Evolutionary conservation across 352 stramenopile species (phyloP), one percentile per base, ranked within the genome.

Genomic region (Pythium rhizo-oryzae): DNA sequence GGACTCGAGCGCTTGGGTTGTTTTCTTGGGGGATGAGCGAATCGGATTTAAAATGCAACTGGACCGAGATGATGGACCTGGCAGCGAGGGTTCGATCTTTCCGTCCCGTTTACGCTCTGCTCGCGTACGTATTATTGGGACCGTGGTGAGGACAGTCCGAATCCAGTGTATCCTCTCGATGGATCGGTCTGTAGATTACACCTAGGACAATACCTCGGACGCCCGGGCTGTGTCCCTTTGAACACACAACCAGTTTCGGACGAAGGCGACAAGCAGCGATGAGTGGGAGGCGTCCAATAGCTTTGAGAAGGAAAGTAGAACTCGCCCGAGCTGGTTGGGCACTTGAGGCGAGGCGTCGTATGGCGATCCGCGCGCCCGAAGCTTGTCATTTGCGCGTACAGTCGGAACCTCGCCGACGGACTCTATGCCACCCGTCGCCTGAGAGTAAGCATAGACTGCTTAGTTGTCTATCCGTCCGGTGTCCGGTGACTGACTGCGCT

Each of bases 301-400:
- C 46, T 15, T 25, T 53, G 12, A 15, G 46, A 25, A 53, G 46
- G 21, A 53, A 25, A 53, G 46, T 53, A 15, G 46, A 53, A 16
- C 46, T 53, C 21, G 46, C 46, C 13, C 46, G 46, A 4, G 46
- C 46, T 25, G 46, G 46, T 53, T 53, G 46, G 46, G 46, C 46
- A 25, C 21, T 53, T 15, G 46, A 53, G 46, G 46, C 12, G 13
- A 53, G 21, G 21, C 46, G 46, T 15, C 15, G 46, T 4, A 15
- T 25, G 21, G 21, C 21, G 21, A 15, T 53, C 21, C 46, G 46
- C 21, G 9, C 21, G 2, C 13, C 15, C 18, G 15, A 25, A 15
- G 21, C 46, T 23, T 28, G 9, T 53, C 16, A 5, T 47, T 47
- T 8, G 13, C 12, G 18, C 18, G 41, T n/a, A 5, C 3, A 47